These are phyloP conservation scores for Trichosporon sp. DNA, from an alignment of 1,284 basidiomycete species.

Conservation along the genomic window DNA sequence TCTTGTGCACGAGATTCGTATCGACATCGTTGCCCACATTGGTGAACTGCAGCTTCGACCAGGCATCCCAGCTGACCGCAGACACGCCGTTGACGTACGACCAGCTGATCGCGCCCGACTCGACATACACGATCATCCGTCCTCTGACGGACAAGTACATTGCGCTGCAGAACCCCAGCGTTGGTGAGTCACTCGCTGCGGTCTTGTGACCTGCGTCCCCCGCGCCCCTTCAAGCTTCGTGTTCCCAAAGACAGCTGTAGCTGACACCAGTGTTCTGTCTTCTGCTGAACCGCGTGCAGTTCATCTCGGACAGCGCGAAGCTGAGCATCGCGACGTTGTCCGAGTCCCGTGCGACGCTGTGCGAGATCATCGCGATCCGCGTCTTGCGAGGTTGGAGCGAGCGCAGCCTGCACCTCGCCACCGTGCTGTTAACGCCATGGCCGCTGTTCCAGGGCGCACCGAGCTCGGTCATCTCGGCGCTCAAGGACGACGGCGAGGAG, in stretches of 20 bases:
- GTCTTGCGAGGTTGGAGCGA: slow-evolving; percentile 72
- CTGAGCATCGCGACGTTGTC: slow-evolving; percentile 60
- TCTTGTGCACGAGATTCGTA: slow-evolving; percentile 48
- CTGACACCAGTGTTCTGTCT: slow-evolving; percentile 67
- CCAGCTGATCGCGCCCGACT: slow-evolving; percentile 72
- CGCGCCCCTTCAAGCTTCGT: neutral
- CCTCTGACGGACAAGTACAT: slow-evolving; percentile 50
- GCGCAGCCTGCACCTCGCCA: slow-evolving; percentile 69
- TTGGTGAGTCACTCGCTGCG: slow-evolving; percentile 29
- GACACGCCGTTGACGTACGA: slow-evolving; percentile 73
- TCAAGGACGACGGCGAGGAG: slow-evolving; percentile 63
- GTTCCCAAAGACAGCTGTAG: neutral
- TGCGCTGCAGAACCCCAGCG: slow-evolving; percentile 42
- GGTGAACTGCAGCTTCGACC: slow-evolving; percentile 19
- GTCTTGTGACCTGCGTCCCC: neutral
- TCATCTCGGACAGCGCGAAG: slow-evolving; percentile 63
- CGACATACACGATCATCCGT: slow-evolving; percentile 74
- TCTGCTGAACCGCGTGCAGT: slow-evolving; percentile 81
- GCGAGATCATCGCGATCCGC: slow-evolving; percentile 82
- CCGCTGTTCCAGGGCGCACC: slow-evolving; percentile 79
- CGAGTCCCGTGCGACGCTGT: slow-evolving; percentile 68
- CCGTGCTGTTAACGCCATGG: slow-evolving; percentile 81
- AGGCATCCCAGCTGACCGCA: slow-evolving; percentile 30
- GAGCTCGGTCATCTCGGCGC: slow-evolving; percentile 58
- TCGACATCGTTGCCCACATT: slow-evolving; percentile 50